Percentiles rank a stretch among this genome's conserved stretches.
Evolutionary conservation across 2,329 filamentous ascomycete species (phyloP).

Genomic region (Pseudogymnoascus sp.): DNA sequence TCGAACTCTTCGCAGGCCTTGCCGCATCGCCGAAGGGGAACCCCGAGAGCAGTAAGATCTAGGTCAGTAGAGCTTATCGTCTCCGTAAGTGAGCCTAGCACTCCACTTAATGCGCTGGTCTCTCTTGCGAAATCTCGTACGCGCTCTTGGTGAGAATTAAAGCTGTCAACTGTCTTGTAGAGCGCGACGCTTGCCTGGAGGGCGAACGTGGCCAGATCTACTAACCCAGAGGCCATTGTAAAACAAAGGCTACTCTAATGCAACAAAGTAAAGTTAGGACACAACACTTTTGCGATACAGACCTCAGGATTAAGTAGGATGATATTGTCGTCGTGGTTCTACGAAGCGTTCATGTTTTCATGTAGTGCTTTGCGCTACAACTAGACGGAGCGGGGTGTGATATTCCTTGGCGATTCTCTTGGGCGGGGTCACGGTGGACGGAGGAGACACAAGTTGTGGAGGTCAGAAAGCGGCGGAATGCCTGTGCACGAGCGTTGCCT

Average conservation of each 20-base stretch:
- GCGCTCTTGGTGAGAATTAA: slow-evolving; percentile 31
- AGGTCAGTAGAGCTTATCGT: slow-evolving; percentile 22
- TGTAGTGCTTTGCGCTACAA: background rate
- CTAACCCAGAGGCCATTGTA: slow-evolving; percentile 27
- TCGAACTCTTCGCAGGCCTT: slow-evolving; percentile 38
- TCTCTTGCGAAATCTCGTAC: slow-evolving; percentile 37
- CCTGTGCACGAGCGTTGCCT: too few species aligned
- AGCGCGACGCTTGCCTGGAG: slow-evolving; percentile 34
- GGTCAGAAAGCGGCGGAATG: too few species aligned
- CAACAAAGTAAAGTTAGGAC: background rate
- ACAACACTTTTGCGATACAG: background rate
- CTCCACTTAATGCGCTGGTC: slow-evolving; percentile 32
- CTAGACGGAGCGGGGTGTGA: too few species aligned
- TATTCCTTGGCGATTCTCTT: too few species aligned
- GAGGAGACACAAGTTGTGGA: too few species aligned
- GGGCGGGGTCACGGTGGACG: too few species aligned
- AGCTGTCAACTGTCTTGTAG: slow-evolving; percentile 33
- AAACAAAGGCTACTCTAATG: background rate
- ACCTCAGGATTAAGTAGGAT: background rate
- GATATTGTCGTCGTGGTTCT: background rate
- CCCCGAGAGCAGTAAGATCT: slow-evolving; percentile 28
- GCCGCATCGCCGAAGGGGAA: slow-evolving; percentile 36
- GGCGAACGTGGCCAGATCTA: slow-evolving; percentile 33
- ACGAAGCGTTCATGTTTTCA: background rate
- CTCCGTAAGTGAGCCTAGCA: slow-evolving; percentile 31